phyloP scores from a whole-genome alignment of 805 yeast species.

The Pichia ethanolica region DNA sequence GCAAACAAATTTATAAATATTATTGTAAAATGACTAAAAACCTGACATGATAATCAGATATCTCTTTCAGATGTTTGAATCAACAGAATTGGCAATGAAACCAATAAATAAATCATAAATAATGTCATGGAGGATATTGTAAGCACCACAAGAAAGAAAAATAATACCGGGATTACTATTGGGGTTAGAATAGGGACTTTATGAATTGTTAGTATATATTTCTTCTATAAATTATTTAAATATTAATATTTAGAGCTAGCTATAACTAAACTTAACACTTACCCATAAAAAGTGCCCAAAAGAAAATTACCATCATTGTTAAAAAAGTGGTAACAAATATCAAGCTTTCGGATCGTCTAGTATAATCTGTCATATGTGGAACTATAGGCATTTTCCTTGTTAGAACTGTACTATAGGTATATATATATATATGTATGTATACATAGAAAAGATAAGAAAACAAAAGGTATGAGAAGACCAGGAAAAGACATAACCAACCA shows the following conservation, averaged over 20 bases:
- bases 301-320: background rate
- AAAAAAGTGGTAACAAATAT: background rate
- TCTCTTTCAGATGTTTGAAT: background rate
- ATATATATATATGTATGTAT: background rate
- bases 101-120: conserved; percentile 1
- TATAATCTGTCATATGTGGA: background rate
- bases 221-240: too few species aligned
- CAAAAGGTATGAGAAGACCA: background rate
- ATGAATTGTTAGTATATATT: background rate
- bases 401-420: background rate
- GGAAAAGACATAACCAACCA: background rate
- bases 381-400: background rate
- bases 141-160: background rate
- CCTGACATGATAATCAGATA: too few species aligned
- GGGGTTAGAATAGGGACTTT: conserved; percentile 5
- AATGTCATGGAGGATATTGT: background rate
- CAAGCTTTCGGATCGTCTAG: background rate
- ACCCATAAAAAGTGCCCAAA: conserved; percentile 1
- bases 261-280: background rate
- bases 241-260: too few species aligned
- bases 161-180: background rate
- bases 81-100: background rate
- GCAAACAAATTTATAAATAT: too few species aligned
- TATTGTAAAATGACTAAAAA: too few species aligned
- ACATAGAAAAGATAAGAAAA: background rate